phyloP scores from a whole-genome alignment of 1,284 basidiomycete genomes.

The Ustilago hordei region DNA sequence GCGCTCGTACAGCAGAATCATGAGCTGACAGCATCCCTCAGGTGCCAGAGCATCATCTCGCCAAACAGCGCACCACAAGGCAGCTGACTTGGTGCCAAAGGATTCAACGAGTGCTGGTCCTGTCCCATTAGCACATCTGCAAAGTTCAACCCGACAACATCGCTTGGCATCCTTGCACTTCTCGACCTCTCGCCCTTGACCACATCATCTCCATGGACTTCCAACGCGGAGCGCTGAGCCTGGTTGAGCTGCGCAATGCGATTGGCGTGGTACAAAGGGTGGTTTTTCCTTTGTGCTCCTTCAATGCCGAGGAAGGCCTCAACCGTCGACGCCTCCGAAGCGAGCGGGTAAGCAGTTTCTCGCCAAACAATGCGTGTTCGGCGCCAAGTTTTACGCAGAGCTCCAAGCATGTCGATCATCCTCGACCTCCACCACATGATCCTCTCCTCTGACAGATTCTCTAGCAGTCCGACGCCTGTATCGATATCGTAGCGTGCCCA shows the following conservation, averaged over 20 bases:
- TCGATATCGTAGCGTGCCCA: slow-evolving; percentile 69
- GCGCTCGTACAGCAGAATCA: not conserved
- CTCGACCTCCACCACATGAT: slow-evolving; percentile 68
- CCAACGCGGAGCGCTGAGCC: slow-evolving; percentile 52
- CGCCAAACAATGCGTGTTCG: slow-evolving; percentile 58
- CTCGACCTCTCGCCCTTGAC: slow-evolving; percentile 53
- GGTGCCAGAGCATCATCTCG: slow-evolving; percentile 55
- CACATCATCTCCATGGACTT: slow-evolving; percentile 51
- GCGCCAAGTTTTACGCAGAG: slow-evolving; percentile 34
- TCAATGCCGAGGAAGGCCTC: slow-evolving; percentile 57
- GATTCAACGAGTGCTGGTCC: slow-evolving; percentile 44
- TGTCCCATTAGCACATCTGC: slow-evolving; percentile 61
- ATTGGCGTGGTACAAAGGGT: slow-evolving; percentile 62
- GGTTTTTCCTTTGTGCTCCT: slow-evolving; percentile 43
- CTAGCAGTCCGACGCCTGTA: slow-evolving; percentile 50
- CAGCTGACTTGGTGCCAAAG: slow-evolving; percentile 38
- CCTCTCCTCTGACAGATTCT: slow-evolving; percentile 65
- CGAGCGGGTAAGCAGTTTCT: slow-evolving; percentile 49
- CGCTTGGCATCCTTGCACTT: slow-evolving; percentile 36
- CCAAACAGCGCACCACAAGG: slow-evolving; percentile 55
- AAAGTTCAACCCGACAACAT: slow-evolving; percentile 34
- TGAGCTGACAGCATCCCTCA: slow-evolving; percentile 32
- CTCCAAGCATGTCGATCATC: slow-evolving; percentile 63
- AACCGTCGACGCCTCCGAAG: slow-evolving; percentile 48
- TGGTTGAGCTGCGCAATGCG: slow-evolving; percentile 61